A percentile compares a stretch with the other conserved stretches of the same genome.
Conservation (phyloP, 352 stramenopile species). For the Phytopythium delawarense region DNA sequence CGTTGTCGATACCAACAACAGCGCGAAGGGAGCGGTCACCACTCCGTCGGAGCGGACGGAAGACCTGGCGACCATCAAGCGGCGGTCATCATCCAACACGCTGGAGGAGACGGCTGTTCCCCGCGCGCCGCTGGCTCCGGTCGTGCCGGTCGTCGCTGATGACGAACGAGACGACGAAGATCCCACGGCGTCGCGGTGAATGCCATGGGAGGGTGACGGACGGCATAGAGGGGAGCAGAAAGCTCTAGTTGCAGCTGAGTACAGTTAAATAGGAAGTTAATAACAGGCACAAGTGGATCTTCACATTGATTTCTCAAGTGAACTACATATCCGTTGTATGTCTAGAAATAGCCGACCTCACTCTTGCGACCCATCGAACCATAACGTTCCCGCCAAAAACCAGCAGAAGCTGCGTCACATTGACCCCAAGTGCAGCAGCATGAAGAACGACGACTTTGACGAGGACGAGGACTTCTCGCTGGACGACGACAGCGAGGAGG, state of each 20-base stretch:
- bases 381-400: not conserved
- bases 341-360: not conserved
- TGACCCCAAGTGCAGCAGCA: not conserved
- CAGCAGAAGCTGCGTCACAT: too few species aligned
- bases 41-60: not conserved
- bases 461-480: constrained; percentile 66
- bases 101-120: constrained; percentile 4
- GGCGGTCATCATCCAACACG: constrained; percentile 1
- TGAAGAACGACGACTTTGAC: constrained; percentile 28
- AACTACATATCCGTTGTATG: not conserved
- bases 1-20: not conserved
- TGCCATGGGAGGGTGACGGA: not conserved
- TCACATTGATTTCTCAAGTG: not conserved
- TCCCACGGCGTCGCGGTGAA: not conserved
- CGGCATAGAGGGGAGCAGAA: not conserved
- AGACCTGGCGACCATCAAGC: constrained; percentile 7
- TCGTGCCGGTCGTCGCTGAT: not conserved
- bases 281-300: not conserved
- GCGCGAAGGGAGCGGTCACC: not conserved
- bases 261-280: not conserved
- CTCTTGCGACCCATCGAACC: too few species aligned
- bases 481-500: constrained; percentile 32
- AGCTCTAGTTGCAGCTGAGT: not conserved
- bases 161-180: not conserved
- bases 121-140: constrained; percentile 3